Evolutionary conservation across 2,329 filamentous ascomycete species (phyloP).

Genomic region (Pseudogymnoascus sp.): DNA sequence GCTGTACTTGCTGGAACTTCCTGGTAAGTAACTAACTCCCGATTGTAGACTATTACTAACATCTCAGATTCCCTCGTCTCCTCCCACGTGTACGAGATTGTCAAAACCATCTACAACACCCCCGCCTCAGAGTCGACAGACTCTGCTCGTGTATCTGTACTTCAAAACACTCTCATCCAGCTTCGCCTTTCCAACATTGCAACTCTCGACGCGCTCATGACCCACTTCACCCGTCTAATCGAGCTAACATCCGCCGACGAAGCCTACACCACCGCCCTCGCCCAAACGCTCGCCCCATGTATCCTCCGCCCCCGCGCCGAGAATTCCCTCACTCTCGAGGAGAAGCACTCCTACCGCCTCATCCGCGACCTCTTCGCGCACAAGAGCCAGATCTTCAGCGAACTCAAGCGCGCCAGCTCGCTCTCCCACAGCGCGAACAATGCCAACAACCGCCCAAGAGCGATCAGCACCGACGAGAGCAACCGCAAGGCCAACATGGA

Average conservation of each 20-base stretch:
- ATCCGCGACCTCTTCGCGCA: conserved; percentile 87
- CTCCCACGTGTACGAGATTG: conserved; percentile 96
- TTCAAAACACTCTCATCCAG: conserved; percentile 93
- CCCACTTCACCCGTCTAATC: conserved; percentile 93
- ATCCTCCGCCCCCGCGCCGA: conserved; percentile 81
- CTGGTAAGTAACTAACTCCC: conserved; percentile 52
- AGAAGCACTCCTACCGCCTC: conserved; percentile 84
- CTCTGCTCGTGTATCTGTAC: conserved; percentile 73
- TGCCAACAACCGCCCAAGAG: conserved; percentile 64
- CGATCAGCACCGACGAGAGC: conserved; percentile 91
- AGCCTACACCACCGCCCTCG: conserved; percentile 67
- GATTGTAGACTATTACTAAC: conserved; percentile 27
- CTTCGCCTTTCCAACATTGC: conserved; percentile 95
- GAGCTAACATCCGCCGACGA: conserved; percentile 96
- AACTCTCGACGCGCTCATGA: conserved; percentile 96
- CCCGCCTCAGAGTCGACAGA: conserved; percentile 70
- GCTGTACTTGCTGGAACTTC: conserved; percentile 88
- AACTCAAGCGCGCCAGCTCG: conserved; percentile 82
- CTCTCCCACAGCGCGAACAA: conserved; percentile 52
- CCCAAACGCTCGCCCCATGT: conserved; percentile 70
- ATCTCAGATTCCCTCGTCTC: conserved; percentile 86
- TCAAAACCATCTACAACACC: conserved; percentile 91
- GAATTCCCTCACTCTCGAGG: conserved; percentile 88
- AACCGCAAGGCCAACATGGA: conserved; percentile 92
- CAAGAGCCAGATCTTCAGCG: conserved; percentile 92